Conservation (phyloP, 805 yeast species). For the Metschnikowia gruessii region DNA sequence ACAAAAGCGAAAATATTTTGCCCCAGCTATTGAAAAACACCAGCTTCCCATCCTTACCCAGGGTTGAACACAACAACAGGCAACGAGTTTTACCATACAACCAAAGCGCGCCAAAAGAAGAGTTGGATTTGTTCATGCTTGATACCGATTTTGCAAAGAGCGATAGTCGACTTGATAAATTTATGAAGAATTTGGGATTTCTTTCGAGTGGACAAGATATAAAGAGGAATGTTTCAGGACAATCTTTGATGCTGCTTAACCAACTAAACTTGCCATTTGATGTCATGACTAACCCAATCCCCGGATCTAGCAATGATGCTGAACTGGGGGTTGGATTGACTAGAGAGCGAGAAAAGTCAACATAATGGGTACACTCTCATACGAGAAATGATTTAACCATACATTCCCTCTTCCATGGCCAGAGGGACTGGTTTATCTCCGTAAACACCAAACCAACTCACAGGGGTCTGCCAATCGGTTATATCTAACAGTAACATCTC, state of each 20-base stretch:
- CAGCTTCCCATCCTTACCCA: conserved; percentile 2
- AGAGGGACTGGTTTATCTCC: conserved; percentile 67
- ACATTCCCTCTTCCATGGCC: conserved; percentile 77
- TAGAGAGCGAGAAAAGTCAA: neutral
- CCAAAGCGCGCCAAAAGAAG: conserved; percentile 9
- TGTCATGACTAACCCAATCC: neutral
- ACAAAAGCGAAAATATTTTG: neutral
- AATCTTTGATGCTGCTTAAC: neutral
- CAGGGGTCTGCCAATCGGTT: conserved; percentile 50
- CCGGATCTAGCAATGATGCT: neutral
- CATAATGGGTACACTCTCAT: neutral
- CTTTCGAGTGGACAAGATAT: conserved; percentile 2
- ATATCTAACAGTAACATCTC: conserved; percentile 25
- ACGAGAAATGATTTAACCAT: conserved; percentile 37
- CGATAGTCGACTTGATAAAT: conserved; percentile 14
- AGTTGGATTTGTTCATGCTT: conserved; percentile 17
- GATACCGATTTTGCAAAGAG: conserved; percentile 17
- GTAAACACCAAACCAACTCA: conserved; percentile 82
- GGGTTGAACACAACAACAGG: conserved; percentile 1
- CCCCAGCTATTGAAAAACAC: neutral
- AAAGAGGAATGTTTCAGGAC: neutral
- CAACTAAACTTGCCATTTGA: neutral
- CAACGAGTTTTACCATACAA: conserved; percentile 2
- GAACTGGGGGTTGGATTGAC: neutral
- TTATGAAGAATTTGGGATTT: conserved; percentile 18